Percentiles rank a stretch among this genome's conserved stretches.
phyloP scores from a whole-genome alignment of 371 early-diverging fungal genomes.

The Mortierella sp. region DNA sequence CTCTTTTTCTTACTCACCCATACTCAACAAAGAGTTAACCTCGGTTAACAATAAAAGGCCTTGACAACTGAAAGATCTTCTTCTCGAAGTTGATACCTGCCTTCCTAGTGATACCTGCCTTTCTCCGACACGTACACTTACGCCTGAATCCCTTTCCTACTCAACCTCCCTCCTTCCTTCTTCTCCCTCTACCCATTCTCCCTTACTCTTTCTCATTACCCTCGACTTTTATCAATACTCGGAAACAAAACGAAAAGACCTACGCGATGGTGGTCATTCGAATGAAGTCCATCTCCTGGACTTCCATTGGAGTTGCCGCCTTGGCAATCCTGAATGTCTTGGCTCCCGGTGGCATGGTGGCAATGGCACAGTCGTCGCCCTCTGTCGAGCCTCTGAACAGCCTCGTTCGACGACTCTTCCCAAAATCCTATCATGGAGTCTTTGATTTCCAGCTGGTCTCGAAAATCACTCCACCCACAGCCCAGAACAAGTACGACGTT shows the following conservation, averaged over 20 bases:
- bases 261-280: conserved; percentile 14
- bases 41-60: no score
- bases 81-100: no score
- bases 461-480: conserved; percentile 16
- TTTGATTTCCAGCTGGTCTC: conserved; percentile 45
- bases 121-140: background rate
- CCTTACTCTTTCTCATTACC: no score
- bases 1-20: background rate
- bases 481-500: conserved; percentile 46
- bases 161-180: background rate
- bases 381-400: conserved; percentile 16
- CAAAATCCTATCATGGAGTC: conserved; percentile 37
- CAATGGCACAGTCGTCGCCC: conserved; percentile 4
- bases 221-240: no score
- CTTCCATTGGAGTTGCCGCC: conserved; percentile 22
- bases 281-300: conserved; percentile 15
- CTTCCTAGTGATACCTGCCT: no score
- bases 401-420: conserved; percentile 36
- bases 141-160: background rate
- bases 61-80: no score
- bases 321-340: conserved; percentile 13
- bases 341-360: background rate
- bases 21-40: background rate
- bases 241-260: no score
- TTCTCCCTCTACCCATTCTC: background rate